Conservation (phyloP, 1,139 yeast species). For the Hyphopichia wangnamkhiaoensis region DNA sequence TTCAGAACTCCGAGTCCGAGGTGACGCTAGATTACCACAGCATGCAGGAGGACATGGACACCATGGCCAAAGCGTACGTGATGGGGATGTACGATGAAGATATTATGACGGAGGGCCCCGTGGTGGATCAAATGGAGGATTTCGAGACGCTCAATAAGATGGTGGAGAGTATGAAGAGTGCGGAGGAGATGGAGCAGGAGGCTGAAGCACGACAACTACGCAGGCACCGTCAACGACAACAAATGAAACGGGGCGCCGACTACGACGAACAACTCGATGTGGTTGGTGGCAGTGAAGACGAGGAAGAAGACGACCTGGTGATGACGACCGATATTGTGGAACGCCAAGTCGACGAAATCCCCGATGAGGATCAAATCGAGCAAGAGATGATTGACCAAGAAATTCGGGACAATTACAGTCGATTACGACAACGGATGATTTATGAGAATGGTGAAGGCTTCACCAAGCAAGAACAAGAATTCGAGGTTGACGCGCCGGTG, state of each 20-base stretch:
- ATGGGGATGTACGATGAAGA: conserved; percentile 64
- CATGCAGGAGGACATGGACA: conserved; percentile 47
- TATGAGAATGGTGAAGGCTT: conserved; percentile 39
- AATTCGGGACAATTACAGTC: conserved; percentile 57
- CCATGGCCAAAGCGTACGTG: conserved; percentile 63
- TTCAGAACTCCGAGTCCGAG: neutral
- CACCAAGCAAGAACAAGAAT: conserved; percentile 50
- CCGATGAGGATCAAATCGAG: conserved; percentile 23
- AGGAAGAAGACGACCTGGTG: conserved; percentile 43
- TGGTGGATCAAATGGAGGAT: conserved; percentile 56
- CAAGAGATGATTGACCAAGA: conserved; percentile 42
- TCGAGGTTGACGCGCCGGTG: conserved; percentile 55
- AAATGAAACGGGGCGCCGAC: neutral
- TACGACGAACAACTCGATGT: conserved; percentile 13
- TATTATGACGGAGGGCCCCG: conserved; percentile 55
- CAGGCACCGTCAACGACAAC: no score
- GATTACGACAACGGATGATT: conserved; percentile 55
- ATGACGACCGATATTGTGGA: conserved; percentile 41
- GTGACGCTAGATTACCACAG: conserved; percentile 36
- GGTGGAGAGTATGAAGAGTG: conserved; percentile 36
- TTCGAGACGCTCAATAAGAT: conserved; percentile 53
- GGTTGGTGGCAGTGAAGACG: conserved; percentile 14
- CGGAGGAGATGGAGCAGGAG: conserved; percentile 21
- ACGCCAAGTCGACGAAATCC: conserved; percentile 21
- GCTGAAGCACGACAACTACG: conserved; percentile 5